These are phyloP conservation scores for Penicillium diatomitis DNA, from an alignment of 495 filamentous ascomycete genomes.

Conservation along the genomic window DNA sequence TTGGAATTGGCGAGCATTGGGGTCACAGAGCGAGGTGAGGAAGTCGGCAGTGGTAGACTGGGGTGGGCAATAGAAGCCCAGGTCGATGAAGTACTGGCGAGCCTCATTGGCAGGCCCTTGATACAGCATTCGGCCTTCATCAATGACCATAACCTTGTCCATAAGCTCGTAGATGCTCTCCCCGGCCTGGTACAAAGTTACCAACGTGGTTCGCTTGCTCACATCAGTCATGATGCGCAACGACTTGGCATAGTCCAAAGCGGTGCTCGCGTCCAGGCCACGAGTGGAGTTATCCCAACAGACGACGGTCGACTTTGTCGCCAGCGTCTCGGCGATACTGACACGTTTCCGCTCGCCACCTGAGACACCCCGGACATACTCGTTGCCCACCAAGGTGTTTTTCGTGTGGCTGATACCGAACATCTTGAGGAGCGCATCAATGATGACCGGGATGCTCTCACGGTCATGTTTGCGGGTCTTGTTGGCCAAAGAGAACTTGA, in stretches of 20 bases:
- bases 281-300: conserved; percentile 71
- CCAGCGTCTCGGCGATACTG: conserved; percentile 59
- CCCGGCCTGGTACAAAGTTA: conserved; percentile 77
- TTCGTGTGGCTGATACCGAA: conserved; percentile 76
- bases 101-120: conserved; percentile 54
- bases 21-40: conserved; percentile 69
- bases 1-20: conserved; percentile 56
- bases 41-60: conserved; percentile 67
- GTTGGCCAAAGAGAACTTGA: conserved; percentile 75
- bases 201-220: conserved; percentile 69
- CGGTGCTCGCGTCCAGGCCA: conserved; percentile 72
- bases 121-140: conserved; percentile 56
- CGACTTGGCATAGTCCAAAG: conserved; percentile 69
- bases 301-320: conserved; percentile 55
- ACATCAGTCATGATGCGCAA: conserved; percentile 78
- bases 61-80: conserved; percentile 59
- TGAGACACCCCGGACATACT: conserved; percentile 65
- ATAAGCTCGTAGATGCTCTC: conserved; percentile 77
- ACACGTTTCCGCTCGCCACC: conserved; percentile 68
- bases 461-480: conserved; percentile 70
- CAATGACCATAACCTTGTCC: conserved; percentile 66
- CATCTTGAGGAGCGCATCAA: conserved; percentile 54
- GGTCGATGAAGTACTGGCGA: conserved; percentile 56
- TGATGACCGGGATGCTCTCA: conserved; percentile 57
- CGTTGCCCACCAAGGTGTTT: conserved; percentile 78